A percentile compares a stretch with the other conserved stretches of the same genome.
phyloP scores from a whole-genome alignment of 1,284 basidiomycete species.

The Entoloma clypeatum region DNA sequence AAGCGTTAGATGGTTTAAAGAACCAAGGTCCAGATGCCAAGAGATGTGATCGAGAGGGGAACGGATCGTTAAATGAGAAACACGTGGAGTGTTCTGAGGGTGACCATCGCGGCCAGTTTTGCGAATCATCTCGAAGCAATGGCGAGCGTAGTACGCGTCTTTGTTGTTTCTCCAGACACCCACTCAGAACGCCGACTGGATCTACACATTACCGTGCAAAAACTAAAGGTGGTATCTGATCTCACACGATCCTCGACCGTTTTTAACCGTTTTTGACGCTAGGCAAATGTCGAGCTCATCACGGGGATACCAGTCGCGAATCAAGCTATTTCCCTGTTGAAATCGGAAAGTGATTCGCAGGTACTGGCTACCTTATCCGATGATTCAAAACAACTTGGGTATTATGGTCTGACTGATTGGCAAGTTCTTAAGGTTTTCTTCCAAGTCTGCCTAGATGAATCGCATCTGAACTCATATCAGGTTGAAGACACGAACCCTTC shows the following conservation, averaged over 20 bases:
- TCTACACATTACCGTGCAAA: slow-evolving; percentile 63
- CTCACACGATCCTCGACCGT: slow-evolving; percentile 6
- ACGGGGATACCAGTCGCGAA: slow-evolving; percentile 83
- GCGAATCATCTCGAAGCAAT: slow-evolving; percentile 27
- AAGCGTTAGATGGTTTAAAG: no score
- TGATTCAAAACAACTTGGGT: slow-evolving; percentile 65
- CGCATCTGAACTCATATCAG: slow-evolving; percentile 35
- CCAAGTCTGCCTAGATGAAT: slow-evolving; percentile 17
- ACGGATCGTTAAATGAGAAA: no score
- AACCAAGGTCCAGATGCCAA: no score
- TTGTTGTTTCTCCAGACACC: slow-evolving; percentile 83
- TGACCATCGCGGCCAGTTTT: neutral
- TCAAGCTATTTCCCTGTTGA: slow-evolving; percentile 65
- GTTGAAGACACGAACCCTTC: slow-evolving; percentile 78
- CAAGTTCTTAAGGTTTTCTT: slow-evolving; percentile 70
- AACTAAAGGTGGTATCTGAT: slow-evolving; percentile 67
- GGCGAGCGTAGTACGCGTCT: slow-evolving; percentile 63
- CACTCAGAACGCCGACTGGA: slow-evolving; percentile 83
- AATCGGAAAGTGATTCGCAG: slow-evolving; percentile 52
- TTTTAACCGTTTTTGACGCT: slow-evolving; percentile 11
- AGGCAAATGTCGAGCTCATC: slow-evolving; percentile 85
- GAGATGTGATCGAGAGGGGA: no score
- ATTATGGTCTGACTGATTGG: slow-evolving; percentile 66
- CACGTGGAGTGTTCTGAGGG: slow-evolving; percentile 5
- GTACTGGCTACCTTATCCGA: slow-evolving; percentile 59